These are phyloP conservation scores for Diophrys appendiculata DNA, from an alignment of 73 alveolate species.

Conservation along the genomic window DNA sequence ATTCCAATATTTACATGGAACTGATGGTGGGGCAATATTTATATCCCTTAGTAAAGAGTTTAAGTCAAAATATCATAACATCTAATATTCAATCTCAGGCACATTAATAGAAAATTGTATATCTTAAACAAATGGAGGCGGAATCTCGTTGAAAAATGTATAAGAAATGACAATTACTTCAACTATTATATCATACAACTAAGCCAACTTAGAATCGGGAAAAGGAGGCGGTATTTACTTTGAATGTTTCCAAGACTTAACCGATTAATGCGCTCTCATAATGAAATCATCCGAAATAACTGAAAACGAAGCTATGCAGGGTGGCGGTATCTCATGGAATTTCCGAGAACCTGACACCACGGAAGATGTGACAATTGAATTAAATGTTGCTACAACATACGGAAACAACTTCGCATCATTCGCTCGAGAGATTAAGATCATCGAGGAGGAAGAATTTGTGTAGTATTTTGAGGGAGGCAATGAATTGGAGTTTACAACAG, in stretches of 20 bases:
- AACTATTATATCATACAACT: conserved; percentile 13
- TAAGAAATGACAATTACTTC: background rate
- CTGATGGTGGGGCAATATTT: conserved; percentile 61
- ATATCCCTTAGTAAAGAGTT: conserved; percentile 21
- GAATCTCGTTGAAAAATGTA: conserved; percentile 15
- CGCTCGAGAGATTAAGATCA: conserved; percentile 48
- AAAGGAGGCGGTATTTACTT: conserved; percentile 65
- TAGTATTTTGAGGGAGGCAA: conserved; percentile 28
- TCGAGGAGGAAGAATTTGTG: conserved; percentile 32
- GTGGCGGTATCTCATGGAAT: conserved; percentile 69
- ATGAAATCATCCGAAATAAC: conserved; percentile 1
- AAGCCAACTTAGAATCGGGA: conserved; percentile 26
- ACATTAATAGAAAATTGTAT: conserved; percentile 17
- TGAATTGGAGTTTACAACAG: conserved; percentile 13
- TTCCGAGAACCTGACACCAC: conserved; percentile 36
- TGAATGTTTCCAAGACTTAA: conserved; percentile 31
- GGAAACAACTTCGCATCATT: conserved; percentile 57
- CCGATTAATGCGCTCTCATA: conserved; percentile 38
- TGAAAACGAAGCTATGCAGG: conserved; percentile 20
- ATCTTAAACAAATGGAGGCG: conserved; percentile 56
- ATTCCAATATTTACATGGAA: conserved; percentile 29
- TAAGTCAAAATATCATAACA: conserved; percentile 14
- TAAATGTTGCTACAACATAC: conserved; percentile 33
- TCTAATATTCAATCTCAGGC: conserved; percentile 24
- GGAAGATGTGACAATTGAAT: background rate